Evolutionary conservation across 2,329 filamentous ascomycete genomes (phyloP).

Genomic region (Periconia digitata): DNA sequence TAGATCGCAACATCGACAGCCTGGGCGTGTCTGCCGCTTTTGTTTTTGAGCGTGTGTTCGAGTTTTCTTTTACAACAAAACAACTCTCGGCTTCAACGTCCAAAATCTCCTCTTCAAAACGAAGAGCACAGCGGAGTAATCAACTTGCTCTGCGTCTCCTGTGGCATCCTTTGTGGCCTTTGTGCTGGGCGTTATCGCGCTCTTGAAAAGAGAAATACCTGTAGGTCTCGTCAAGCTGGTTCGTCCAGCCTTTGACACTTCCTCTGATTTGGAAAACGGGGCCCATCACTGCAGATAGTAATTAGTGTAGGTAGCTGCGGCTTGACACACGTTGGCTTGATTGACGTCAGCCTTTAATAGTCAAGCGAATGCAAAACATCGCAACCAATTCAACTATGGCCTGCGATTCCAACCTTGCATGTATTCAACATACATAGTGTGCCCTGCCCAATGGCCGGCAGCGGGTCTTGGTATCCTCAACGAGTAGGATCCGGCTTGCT

Average conservation of each 20-base stretch:
- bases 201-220: slow-evolving; percentile 11
- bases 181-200: slow-evolving; percentile 14
- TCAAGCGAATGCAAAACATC: slow-evolving; percentile 6
- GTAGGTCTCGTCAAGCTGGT: slow-evolving; percentile 3
- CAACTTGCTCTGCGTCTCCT: slow-evolving; percentile 60
- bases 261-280: slow-evolving; percentile 7
- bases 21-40: slow-evolving; percentile 47
- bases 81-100: slow-evolving; percentile 74
- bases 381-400: slow-evolving; percentile 8
- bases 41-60: slow-evolving; percentile 65
- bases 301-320: slow-evolving; percentile 6
- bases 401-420: slow-evolving; percentile 5
- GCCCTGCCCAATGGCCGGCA: background rate
- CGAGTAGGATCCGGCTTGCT: background rate
- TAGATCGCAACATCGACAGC: slow-evolving; percentile 74
- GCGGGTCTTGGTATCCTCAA: background rate
- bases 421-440: slow-evolving; percentile 4
- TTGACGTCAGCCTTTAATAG: slow-evolving; percentile 5
- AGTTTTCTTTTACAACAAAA: slow-evolving; percentile 83
- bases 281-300: slow-evolving; percentile 13
- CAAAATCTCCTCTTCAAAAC: slow-evolving; percentile 57
- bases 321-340: slow-evolving; percentile 1
- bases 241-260: background rate
- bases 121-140: slow-evolving; percentile 56
- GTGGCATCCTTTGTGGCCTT: slow-evolving; percentile 26